phyloP scores from a whole-genome alignment of 129 eudicot species.

The Flaveria bidentis region DNA sequence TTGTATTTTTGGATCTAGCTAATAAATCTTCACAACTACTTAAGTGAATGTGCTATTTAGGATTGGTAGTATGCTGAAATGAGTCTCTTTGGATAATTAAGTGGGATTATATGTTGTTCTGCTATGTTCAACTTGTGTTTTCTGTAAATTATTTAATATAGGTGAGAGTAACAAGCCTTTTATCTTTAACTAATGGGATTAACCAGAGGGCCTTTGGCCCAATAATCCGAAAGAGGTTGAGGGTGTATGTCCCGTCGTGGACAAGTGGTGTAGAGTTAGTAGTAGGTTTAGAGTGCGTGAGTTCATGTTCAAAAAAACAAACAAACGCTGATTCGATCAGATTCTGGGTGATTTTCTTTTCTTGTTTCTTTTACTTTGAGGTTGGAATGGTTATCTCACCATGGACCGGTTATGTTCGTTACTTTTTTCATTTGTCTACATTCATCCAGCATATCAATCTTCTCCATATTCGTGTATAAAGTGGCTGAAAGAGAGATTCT shows the following conservation, averaged over 20 bases:
- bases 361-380: neutral
- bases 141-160: neutral
- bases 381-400: conserved; percentile 15
- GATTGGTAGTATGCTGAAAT: conserved; percentile 21
- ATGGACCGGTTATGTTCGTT: conserved; percentile 2
- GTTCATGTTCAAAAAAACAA: no score
- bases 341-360: neutral
- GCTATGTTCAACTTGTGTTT: neutral
- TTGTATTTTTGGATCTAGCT: neutral
- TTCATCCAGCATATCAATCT: conserved; percentile 22
- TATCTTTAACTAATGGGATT: no score
- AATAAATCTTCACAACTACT: conserved; percentile 1
- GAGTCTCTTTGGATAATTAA: conserved; percentile 22
- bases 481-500: conserved; percentile 10
- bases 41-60: conserved; percentile 10
- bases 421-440: conserved; percentile 28
- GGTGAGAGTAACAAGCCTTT: no score
- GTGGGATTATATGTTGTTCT: conserved; percentile 10
- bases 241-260: no score
- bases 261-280: no score
- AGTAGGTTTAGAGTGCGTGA: no score
- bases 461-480: neutral
- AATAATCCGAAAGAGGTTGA: no score
- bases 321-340: neutral
- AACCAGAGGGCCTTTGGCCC: no score